Base-by-base conservation (phyloP, 768 basidiomycete species). In the Gyrodon lividus region DNA sequence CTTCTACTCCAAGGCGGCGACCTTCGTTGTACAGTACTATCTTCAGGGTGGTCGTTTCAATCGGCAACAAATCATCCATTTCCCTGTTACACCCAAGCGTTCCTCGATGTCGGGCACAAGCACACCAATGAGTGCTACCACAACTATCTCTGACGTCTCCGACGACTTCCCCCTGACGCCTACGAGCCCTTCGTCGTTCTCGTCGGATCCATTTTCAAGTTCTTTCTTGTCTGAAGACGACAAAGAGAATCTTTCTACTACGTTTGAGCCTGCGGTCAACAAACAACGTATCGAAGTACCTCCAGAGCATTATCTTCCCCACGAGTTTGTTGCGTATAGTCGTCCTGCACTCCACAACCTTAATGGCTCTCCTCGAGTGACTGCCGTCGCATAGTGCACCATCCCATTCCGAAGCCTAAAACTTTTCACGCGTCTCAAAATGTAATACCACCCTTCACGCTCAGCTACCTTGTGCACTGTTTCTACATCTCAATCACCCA, bases 1-100 rank as follows among this genome's bases (percentile, higher is more conserved):
- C 38, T 97, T 95, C 74, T 98, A 96, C 74, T 93, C 92, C 43
- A 95, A 94, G 73, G 92, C 94, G 1, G 94, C 96, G 20, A 92
- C 89, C 20, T 84, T 92, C 66, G 92, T 93, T 55, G 86, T 94
- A 31, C 92, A 98, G 67, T 93, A 85, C 72, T 99, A 98, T 68
- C 84, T 98, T 43, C 83, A 89, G 63, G 95, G 94, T 44, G 86
- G 86, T 39, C 87, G 83, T 47, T 91, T 87, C 66, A 65, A 74
- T 53, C 77, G 76, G 35, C 79, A 81, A 34, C 63, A 70, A 24
- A 56, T 69, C 28, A 54, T 67, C 16, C 61, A 81, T 17, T 74
- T 88, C 42, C 89, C 90, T 31, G 79, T 84, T 57, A 92, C 90
- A 35, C 75, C 82, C 1, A 66, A 70, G 28, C 73, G 75, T 30